Conservation (phyloP, 2,329 filamentous ascomycete species). For the Xylariaceae sp. region DNA sequence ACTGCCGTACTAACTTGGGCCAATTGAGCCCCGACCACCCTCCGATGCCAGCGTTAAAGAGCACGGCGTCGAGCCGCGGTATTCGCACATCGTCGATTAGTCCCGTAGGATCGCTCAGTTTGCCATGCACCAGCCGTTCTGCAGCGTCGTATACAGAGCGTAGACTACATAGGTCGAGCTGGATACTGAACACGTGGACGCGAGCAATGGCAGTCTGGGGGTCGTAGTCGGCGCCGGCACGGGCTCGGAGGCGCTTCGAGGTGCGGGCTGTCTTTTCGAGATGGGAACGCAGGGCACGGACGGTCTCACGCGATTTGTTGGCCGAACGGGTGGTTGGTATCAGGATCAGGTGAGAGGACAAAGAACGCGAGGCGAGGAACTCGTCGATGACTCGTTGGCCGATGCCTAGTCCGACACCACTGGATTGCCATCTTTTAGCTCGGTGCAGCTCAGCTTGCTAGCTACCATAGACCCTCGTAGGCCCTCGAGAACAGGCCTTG, state of each 20-base stretch:
- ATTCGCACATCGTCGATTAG: slow-evolving; percentile 49
- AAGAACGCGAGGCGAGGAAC: slow-evolving; percentile 72
- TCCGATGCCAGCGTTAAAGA: slow-evolving; percentile 88
- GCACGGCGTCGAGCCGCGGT: slow-evolving; percentile 74
- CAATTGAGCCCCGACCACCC: slow-evolving; percentile 83
- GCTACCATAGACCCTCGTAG: slow-evolving; percentile 2
- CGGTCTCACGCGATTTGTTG: slow-evolving; percentile 74
- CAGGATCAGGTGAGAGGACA: slow-evolving; percentile 71
- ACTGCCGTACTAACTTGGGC: slow-evolving; percentile 54
- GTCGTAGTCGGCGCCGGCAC: slow-evolving; percentile 42
- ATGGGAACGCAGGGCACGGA: slow-evolving; percentile 65
- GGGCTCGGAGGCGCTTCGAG: slow-evolving; percentile 42
- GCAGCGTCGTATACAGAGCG: slow-evolving; percentile 53
- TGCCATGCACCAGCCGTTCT: slow-evolving; percentile 47
- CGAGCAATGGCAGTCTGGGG: slow-evolving; percentile 50
- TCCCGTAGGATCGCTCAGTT: slow-evolving; percentile 48
- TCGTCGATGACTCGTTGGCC: slow-evolving; percentile 87
- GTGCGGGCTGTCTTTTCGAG: slow-evolving; percentile 52
- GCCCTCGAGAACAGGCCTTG: slow-evolving; percentile 6
- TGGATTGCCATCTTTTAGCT: slow-evolving; percentile 41
- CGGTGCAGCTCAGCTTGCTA: not conserved
- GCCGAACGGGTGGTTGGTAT: slow-evolving; percentile 81
- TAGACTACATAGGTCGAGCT: slow-evolving; percentile 64
- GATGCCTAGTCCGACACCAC: slow-evolving; percentile 84
- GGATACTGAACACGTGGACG: slow-evolving; percentile 60